A percentile compares a stretch with the other conserved stretches of the same genome.
Conservation (phyloP, 1,284 basidiomycete genomes). For the Ganoderma sinense region DNA sequence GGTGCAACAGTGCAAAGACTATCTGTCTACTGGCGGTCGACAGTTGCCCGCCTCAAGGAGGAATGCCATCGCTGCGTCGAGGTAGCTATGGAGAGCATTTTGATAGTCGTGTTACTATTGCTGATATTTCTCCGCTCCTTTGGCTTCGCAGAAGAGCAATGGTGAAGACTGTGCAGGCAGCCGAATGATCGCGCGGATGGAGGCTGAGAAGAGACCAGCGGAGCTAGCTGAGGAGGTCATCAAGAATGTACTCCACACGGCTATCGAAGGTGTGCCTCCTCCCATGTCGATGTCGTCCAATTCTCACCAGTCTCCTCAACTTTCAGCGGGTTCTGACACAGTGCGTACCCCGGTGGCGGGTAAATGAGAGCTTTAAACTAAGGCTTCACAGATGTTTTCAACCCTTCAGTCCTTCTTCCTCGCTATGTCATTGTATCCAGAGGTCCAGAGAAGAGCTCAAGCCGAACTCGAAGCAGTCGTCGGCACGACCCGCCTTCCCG, state of each 20-base stretch:
- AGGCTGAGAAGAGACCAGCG: background rate
- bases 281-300: background rate
- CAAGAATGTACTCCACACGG: background rate
- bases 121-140: background rate
- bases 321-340: conserved; percentile 14
- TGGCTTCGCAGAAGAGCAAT: background rate
- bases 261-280: conserved; percentile 1
- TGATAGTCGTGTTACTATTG: too few relatives aligned
- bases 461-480: too few relatives aligned
- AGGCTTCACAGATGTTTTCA: conserved; percentile 25
- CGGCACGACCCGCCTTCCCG: conserved; percentile 34
- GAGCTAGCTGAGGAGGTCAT: background rate
- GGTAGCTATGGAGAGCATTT: background rate
- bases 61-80: background rate
- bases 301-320: conserved; percentile 24
- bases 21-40: background rate
- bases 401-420: conserved; percentile 40
- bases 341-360: background rate
- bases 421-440: conserved; percentile 43
- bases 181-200: background rate
- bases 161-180: background rate
- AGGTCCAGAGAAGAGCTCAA: conserved; percentile 40
- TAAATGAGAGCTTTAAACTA: background rate
- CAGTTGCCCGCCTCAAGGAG: background rate
- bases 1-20: conserved; percentile 6